Base-by-base conservation (phyloP, 108 stramenopile species). In the Chaetoceros tenuissimus region DNA sequence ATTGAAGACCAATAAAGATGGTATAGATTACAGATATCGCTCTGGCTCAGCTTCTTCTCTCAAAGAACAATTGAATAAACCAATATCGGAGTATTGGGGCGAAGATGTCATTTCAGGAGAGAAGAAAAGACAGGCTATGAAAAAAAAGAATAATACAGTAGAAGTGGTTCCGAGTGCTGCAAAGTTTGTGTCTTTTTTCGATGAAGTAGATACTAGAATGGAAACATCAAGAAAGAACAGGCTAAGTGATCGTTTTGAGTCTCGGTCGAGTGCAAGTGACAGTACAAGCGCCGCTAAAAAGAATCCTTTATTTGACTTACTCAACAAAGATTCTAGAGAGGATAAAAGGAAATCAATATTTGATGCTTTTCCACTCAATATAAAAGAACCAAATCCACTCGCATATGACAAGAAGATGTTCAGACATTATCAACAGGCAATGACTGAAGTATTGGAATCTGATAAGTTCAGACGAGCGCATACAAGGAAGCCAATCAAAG, bases 161-260 rank as follows among this genome's bases (percentile, higher is more conserved):
- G 29, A 1, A 22, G 28, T 29, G 2, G 22, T 31, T 51, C 23
- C 31, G 26, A n/a, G 48, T 25, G 17, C 19, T 1, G 19, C 1
- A 3, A 60, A 30, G 46, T 64, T 20, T 20, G 49, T 19, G 22
- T 60, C 73, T 0, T 74, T 74, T 45, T 74, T 74, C 34, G 73
- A 74, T 43, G 59, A 67, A 43, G 60, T 74, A 49, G 58, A 74
- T 48, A 40, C 68, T 25, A 52, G 64, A 8, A 57, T 74, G 59
- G 48, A 54, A 28, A 55, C n/a, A n/a, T n/a, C n/a, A n/a, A 61
- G 29, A 66, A 62, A n/a, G 54, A 22, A 25, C 50, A 51, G 24
- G 25, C 3, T 17, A 51, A 18, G 18, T 2, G 18, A 18, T 24
- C 2, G 20, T 24, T 25, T 51, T 24, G n/a, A n/a, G n/a, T n/a